phyloP scores from a whole-genome alignment of 2,329 filamentous ascomycete species.

The Polytolypa hystricis region DNA sequence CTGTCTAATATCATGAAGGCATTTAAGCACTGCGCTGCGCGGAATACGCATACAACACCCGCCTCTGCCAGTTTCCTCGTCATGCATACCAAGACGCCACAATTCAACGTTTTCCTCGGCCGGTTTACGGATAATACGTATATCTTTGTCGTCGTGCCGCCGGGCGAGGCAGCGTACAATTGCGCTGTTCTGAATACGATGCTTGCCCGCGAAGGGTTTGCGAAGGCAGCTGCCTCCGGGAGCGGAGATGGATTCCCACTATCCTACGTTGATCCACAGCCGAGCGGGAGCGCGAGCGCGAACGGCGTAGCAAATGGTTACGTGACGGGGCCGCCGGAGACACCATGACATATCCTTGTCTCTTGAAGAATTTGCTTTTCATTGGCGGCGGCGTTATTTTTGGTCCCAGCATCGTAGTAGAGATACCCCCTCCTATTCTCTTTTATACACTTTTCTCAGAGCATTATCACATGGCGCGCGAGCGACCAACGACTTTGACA shows the following conservation, averaged over 20 bases:
- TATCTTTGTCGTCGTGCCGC: slow-evolving; percentile 80
- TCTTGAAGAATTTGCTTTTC: background rate
- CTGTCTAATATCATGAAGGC: slow-evolving; percentile 97
- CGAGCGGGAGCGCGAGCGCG: background rate
- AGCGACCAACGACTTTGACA: no score
- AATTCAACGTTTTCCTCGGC: slow-evolving; percentile 87
- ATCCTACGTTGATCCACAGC: slow-evolving; percentile 19
- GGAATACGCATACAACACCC: slow-evolving; percentile 35
- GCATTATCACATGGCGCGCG: no score
- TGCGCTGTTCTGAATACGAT: slow-evolving; percentile 81
- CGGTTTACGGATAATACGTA: slow-evolving; percentile 98
- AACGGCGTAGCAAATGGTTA: slow-evolving; percentile 5
- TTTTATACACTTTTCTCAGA: no score
- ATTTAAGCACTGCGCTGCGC: slow-evolving; percentile 68
- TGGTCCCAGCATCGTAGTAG: no score
- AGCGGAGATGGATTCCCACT: slow-evolving; percentile 33
- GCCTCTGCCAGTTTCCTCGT: slow-evolving; percentile 33
- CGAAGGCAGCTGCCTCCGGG: slow-evolving; percentile 43
- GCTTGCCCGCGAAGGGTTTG: slow-evolving; percentile 72
- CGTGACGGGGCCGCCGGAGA: background rate
- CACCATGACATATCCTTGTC: background rate
- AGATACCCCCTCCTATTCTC: no score
- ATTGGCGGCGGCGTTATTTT: no score
- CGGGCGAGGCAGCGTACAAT: slow-evolving; percentile 85
- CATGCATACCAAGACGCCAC: slow-evolving; percentile 41